Conservation (phyloP, 1,284 basidiomycete species). For the Coniferiporia sulphurascens region DNA sequence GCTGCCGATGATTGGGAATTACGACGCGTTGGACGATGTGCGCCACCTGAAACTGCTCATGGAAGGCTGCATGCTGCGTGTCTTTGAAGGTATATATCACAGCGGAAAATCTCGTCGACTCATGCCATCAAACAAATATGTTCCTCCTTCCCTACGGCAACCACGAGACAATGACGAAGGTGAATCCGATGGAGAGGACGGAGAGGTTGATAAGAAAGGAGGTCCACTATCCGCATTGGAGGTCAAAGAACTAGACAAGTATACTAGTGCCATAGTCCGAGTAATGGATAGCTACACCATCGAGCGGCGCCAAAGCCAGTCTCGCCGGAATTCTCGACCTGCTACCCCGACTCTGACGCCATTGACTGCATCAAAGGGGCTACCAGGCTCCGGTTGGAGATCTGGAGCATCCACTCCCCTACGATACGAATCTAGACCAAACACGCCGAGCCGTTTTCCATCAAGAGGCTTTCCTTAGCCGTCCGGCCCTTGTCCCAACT, state of each 20-base stretch:
- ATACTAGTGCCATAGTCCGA: constrained; percentile 70
- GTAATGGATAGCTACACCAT: constrained; percentile 64
- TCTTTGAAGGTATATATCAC: constrained; percentile 77
- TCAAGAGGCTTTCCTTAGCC: not conserved
- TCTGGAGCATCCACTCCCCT: constrained; percentile 56
- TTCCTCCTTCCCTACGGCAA: constrained; percentile 26
- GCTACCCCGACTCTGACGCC: constrained; percentile 56
- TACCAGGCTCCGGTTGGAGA: constrained; percentile 33
- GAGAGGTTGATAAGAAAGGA: constrained; percentile 35
- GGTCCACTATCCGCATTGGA: constrained; percentile 59
- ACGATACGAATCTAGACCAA: constrained; percentile 52
- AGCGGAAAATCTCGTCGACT: constrained; percentile 34
- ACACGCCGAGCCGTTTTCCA: constrained; percentile 55
- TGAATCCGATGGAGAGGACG: constrained; percentile 55
- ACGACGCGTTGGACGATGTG: constrained; percentile 78
- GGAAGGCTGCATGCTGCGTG: constrained; percentile 84
- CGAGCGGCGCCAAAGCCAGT: constrained; percentile 52
- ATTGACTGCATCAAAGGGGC: constrained; percentile 29
- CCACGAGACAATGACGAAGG: constrained; percentile 49
- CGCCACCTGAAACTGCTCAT: constrained; percentile 80
- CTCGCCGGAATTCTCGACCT: constrained; percentile 56
- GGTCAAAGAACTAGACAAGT: constrained; percentile 66
- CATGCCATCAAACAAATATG: constrained; percentile 31
- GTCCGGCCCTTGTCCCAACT: not conserved
- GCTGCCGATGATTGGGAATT: constrained; percentile 81